phyloP scores from a whole-genome alignment of 305 asterid genomes.

The Fraxinus baroniana region DNA sequence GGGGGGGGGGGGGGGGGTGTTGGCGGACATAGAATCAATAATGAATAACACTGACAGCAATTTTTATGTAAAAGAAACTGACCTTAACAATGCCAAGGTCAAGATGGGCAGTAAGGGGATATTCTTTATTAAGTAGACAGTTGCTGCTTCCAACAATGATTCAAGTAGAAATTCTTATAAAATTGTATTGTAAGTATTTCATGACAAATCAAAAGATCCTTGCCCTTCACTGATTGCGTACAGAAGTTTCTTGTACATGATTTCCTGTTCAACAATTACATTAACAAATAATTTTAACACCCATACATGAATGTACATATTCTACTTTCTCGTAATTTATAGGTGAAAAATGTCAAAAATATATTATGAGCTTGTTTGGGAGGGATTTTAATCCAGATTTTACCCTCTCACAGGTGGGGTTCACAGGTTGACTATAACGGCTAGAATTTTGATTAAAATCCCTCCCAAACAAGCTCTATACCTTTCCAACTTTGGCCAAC shows the following conservation, averaged over 20 bases:
- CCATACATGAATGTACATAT: not conserved
- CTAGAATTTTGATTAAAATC: too few relatives aligned
- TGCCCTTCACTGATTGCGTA: conserved; percentile 98
- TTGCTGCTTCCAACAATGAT: conserved; percentile 13
- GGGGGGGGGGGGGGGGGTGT: not conserved
- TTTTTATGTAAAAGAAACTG: conserved; percentile 20
- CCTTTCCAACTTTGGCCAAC: not conserved
- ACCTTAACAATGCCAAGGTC: conserved; percentile 37
- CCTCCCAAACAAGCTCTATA: too few relatives aligned
- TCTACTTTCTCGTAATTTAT: not conserved
- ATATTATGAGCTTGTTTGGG: too few relatives aligned
- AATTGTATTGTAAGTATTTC: conserved; percentile 31
- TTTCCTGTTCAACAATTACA: conserved; percentile 49
- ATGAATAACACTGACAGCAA: conserved; percentile 1
- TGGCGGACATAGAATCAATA: not conserved
- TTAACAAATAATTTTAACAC: not conserved
- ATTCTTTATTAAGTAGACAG: conserved; percentile 26
- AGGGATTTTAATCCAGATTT: too few relatives aligned
- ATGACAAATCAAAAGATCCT: conserved; percentile 96
- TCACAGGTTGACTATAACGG: too few relatives aligned
- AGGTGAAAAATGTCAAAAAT: not conserved
- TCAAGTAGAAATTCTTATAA: conserved; percentile 8
- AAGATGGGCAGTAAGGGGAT: conserved; percentile 27
- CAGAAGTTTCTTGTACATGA: conserved; percentile 84
- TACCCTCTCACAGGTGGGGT: too few relatives aligned